A percentile compares a stretch with the other conserved stretches of the same genome.
Conservation (phyloP, 352 stramenopile species). For the Globisporangium paddicum region DNA sequence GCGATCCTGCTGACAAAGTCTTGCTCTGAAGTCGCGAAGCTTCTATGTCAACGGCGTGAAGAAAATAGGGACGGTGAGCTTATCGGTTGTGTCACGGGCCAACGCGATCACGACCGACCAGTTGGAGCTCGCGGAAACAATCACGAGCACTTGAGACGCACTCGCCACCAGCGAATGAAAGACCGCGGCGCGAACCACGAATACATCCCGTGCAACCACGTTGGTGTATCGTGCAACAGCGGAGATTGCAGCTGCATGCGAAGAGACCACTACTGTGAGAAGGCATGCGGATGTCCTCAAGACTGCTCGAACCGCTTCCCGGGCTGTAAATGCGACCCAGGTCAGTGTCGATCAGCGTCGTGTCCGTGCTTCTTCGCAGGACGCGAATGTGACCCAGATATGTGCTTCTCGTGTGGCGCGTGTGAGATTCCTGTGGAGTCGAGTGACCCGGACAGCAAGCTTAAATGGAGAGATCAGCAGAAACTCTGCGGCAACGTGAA, state of each 20-base stretch:
- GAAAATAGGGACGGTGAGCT: not conserved
- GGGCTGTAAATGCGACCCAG: conserved; percentile 55
- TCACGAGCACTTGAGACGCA: conserved; percentile 62
- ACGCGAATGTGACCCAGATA: conserved; percentile 69
- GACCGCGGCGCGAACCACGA: conserved; percentile 74
- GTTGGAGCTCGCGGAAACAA: conserved; percentile 51
- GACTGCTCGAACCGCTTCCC: conserved; percentile 79
- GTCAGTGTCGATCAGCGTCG: conserved; percentile 45
- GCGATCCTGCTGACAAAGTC: conserved; percentile 33
- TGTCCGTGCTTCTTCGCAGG: conserved; percentile 71
- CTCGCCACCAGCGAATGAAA: conserved; percentile 75
- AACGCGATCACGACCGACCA: conserved; percentile 19
- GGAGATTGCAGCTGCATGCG: conserved; percentile 73
- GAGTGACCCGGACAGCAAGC: conserved; percentile 23
- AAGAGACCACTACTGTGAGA: conserved; percentile 79
- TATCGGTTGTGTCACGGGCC: not conserved
- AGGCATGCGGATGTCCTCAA: conserved; percentile 46
- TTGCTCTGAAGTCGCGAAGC: conserved; percentile 33
- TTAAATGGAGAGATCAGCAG: conserved; percentile 23
- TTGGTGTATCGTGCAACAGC: conserved; percentile 45
- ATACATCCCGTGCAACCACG: conserved; percentile 65
- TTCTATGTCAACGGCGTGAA: conserved; percentile 1
- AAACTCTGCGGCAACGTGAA: conserved; percentile 72
- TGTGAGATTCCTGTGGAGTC: conserved; percentile 54
- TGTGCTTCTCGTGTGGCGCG: conserved; percentile 60